These are phyloP conservation scores for Chaetothyriales sp. DNA, from an alignment of 2,329 filamentous ascomycete species.

Conservation along the genomic window DNA sequence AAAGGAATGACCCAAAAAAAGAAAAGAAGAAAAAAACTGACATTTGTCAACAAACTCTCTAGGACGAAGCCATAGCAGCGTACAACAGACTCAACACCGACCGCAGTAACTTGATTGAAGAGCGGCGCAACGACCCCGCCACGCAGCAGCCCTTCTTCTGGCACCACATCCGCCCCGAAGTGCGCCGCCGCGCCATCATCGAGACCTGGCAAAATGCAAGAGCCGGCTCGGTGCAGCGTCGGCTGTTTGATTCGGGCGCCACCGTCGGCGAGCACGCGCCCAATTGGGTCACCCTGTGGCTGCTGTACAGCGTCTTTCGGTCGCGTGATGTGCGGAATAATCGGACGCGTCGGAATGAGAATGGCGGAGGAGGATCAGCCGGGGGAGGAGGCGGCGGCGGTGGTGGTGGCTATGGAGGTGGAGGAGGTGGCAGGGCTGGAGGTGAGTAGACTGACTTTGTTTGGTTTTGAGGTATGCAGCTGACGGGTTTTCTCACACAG, in stretches of 20 bases:
- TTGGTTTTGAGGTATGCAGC: background rate
- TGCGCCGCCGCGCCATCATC: slow-evolving; percentile 29
- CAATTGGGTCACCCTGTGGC: slow-evolving; percentile 35
- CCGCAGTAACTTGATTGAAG: slow-evolving; percentile 28
- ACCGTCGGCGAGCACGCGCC: slow-evolving; percentile 32
- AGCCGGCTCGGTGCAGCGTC: slow-evolving; percentile 23
- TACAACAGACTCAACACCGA: slow-evolving; percentile 31
- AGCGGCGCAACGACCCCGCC: slow-evolving; percentile 24
- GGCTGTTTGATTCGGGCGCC: slow-evolving; percentile 28
- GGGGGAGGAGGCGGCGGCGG: slow-evolving; percentile 4
- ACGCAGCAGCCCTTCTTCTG: slow-evolving; percentile 32
- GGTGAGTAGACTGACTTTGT: slow-evolving; percentile 4
- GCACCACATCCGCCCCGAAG: slow-evolving; percentile 33
- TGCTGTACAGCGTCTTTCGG: slow-evolving; percentile 36
- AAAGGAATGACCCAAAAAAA: too few relatives aligned
- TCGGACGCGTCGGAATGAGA: slow-evolving; percentile 27
- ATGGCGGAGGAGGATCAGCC: slow-evolving; percentile 11
- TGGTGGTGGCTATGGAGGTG: slow-evolving; percentile 6
- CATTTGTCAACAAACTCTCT: slow-evolving; percentile 3
- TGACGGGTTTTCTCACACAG: background rate
- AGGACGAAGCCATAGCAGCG: slow-evolving; percentile 33
- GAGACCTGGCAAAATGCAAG: slow-evolving; percentile 31
- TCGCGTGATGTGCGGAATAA: slow-evolving; percentile 34
- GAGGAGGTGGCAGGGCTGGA: slow-evolving; percentile 12
- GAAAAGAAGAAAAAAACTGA: background rate